Evolutionary conservation across 2,329 filamentous ascomycete genomes (phyloP).

Genomic region (Scytalidium lignicola): DNA sequence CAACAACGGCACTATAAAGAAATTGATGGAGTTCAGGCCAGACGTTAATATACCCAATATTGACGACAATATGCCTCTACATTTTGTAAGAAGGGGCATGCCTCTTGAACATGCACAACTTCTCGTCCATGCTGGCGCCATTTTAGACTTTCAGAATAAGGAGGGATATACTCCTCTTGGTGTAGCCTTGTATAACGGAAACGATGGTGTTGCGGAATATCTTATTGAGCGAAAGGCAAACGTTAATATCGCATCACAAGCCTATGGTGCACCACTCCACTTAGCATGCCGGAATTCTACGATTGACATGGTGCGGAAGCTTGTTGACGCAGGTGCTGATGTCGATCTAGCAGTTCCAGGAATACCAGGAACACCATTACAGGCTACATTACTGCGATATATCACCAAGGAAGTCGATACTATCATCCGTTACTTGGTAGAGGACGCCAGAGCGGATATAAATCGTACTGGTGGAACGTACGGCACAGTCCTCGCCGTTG

Average conservation of each 20-base stretch:
- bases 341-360: conserved; percentile 3
- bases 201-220: conserved; percentile 9
- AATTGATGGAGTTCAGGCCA: conserved; percentile 6
- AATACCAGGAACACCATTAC: conserved; percentile 7
- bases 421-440: conserved; percentile 7
- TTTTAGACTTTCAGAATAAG: conserved; percentile 5
- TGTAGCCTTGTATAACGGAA: not conserved
- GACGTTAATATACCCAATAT: conserved; percentile 3
- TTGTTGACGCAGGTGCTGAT: conserved; percentile 6
- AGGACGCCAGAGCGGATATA: conserved; percentile 9
- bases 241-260: conserved; percentile 6
- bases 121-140: conserved; percentile 11
- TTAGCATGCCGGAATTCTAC: conserved; percentile 2
- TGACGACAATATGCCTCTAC: conserved; percentile 5
- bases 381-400: conserved; percentile 3
- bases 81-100: not conserved
- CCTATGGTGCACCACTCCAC: conserved; percentile 8
- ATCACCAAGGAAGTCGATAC: not conserved
- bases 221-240: conserved; percentile 10
- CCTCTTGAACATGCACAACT: not conserved
- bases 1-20: not conserved
- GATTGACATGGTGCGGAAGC: conserved; percentile 4
- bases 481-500: conserved; percentile 6
- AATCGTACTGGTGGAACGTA: conserved; percentile 4
- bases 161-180: conserved; percentile 7